Evolutionary conservation across 1,284 basidiomycete genomes (phyloP).

Genomic region (Boletus nobilissimus): DNA sequence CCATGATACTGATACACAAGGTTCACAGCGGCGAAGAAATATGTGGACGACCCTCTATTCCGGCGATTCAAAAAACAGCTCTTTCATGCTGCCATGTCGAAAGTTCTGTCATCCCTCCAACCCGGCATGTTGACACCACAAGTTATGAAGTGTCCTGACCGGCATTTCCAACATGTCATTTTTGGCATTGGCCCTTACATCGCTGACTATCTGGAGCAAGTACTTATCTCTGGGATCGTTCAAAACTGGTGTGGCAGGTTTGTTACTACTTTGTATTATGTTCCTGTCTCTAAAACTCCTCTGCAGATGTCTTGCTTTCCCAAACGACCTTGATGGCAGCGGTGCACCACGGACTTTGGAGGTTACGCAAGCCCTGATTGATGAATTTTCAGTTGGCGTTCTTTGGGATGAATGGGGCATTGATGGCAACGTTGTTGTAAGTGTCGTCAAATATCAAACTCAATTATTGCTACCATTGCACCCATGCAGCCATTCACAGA

Average conservation of each 20-base stretch:
- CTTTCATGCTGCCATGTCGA: conserved; percentile 23
- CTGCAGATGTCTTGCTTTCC: conserved; percentile 8
- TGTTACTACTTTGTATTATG: background rate
- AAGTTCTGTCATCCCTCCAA: conserved; percentile 24
- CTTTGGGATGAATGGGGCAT: background rate
- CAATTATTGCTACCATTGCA: background rate
- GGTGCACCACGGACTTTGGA: background rate
- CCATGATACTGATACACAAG: background rate
- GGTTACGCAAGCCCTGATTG: background rate
- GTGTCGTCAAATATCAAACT: background rate
- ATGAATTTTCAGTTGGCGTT: background rate
- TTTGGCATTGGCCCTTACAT: conserved; percentile 36
- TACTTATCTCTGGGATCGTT: conserved; percentile 28
- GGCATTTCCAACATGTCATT: conserved; percentile 13
- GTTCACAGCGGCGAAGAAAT: conserved; percentile 14
- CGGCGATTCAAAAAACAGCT: conserved; percentile 32
- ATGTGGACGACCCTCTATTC: conserved; percentile 13
- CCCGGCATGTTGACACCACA: conserved; percentile 26
- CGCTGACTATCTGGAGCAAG: conserved; percentile 40
- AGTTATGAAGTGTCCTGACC: conserved; percentile 29
- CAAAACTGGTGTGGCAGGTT: conserved; percentile 39
- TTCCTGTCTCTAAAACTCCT: background rate
- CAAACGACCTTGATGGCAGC: background rate
- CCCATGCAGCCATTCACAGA: conserved; percentile 19
- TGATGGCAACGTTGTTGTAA: background rate